Percentiles rank a stretch among this genome's conserved stretches.
Evolutionary conservation across 805 yeast genomes (phyloP).

Genomic region (Danielia reshetovae): DNA sequence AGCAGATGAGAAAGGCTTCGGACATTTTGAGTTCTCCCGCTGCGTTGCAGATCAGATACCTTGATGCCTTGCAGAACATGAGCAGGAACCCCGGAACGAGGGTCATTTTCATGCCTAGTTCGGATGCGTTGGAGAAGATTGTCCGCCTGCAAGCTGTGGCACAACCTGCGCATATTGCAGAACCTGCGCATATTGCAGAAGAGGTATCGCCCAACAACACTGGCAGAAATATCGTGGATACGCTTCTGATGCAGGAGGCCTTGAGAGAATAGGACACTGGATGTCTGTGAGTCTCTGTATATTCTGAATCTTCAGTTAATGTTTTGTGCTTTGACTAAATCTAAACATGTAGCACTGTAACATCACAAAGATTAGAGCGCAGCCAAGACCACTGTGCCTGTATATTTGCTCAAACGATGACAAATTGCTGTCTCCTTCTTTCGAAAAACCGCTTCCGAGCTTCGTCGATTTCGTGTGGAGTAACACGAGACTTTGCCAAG

Average conservation of each 20-base stretch:
- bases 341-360: no score
- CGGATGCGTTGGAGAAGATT: constrained; percentile 39
- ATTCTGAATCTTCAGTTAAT: no score
- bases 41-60: constrained; percentile 74
- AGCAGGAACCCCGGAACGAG: constrained; percentile 58
- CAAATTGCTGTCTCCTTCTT: no score
- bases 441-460: no score
- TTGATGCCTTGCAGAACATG: constrained; percentile 77
- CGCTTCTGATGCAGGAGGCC: constrained; percentile 18
- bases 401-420: no score
- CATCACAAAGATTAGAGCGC: no score
- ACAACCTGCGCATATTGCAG: constrained; percentile 3
- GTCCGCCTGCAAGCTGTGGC: constrained; percentile 19
- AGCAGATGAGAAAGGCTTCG: constrained; percentile 74
- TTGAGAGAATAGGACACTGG: constrained; percentile 4
- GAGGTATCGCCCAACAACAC: constrained; percentile 4
- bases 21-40: constrained; percentile 70
- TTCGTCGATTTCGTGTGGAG: no score
- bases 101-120: constrained; percentile 69
- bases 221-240: constrained; percentile 12
- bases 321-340: no score
- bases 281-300: background rate
- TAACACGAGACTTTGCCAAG: no score
- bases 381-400: no score
- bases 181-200: constrained; percentile 6